Evolutionary conservation across 805 yeast species (phyloP).

Genomic region (Barnettozyma populi): DNA sequence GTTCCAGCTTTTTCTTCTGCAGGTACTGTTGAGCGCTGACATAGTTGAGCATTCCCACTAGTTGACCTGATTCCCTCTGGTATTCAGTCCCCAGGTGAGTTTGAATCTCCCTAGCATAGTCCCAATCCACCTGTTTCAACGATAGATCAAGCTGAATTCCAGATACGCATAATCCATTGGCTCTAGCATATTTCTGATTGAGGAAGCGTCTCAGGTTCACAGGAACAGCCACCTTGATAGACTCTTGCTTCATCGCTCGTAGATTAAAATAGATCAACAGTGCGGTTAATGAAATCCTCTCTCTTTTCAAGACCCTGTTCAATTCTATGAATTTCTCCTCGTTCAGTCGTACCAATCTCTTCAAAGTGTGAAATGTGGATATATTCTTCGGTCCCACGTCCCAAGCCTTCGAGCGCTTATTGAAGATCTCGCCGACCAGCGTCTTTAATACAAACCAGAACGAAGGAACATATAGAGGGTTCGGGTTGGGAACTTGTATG

Average conservation of each 20-base stretch:
- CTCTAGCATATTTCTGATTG: neutral
- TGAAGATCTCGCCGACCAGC: neutral
- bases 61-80: slow-evolving; percentile 1
- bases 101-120: slow-evolving; percentile 4
- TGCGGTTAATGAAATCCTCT: slow-evolving; percentile 7
- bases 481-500: neutral
- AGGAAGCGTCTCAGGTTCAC: slow-evolving; percentile 8
- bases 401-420: neutral
- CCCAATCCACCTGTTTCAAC: slow-evolving; percentile 4
- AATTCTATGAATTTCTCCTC: neutral
- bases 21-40: neutral
- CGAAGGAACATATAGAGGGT: neutral
- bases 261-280: slow-evolving; percentile 1
- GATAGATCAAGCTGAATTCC: neutral
- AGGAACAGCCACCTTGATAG: slow-evolving; percentile 4
- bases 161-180: slow-evolving; percentile 7
- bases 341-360: slow-evolving; percentile 5
- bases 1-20: neutral
- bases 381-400: neutral
- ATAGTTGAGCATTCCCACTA: slow-evolving; percentile 8
- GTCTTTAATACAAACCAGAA: slow-evolving; percentile 2
- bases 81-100: neutral
- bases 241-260: neutral
- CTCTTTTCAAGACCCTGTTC: neutral
- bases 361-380: slow-evolving; percentile 4